phyloP scores from a whole-genome alignment of 495 filamentous ascomycete species.

The Pseudevernia furfuracea region DNA sequence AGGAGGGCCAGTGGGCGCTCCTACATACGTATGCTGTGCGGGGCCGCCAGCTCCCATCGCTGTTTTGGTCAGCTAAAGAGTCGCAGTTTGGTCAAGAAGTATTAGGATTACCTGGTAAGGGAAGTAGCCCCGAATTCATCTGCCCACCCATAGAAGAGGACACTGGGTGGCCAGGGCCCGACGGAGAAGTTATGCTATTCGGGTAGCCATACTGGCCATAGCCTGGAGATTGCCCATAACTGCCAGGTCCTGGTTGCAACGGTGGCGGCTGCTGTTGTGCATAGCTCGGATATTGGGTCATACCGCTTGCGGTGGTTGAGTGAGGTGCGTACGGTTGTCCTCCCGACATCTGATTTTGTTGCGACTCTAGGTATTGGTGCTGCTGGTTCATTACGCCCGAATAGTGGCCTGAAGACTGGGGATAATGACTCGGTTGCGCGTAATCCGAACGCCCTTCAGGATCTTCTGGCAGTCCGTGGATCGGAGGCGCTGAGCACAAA shows the following conservation, averaged over 20 bases:
- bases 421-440: conserved; percentile 17
- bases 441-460: conserved; percentile 20
- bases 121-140: conserved; percentile 52
- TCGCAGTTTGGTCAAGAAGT: neutral
- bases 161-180: conserved; percentile 57
- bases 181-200: conserved; percentile 68
- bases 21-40: conserved; percentile 26
- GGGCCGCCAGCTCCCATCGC: conserved; percentile 31
- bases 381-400: conserved; percentile 63
- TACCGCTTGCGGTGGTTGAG: conserved; percentile 66
- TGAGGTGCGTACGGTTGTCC: conserved; percentile 73
- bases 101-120: conserved; percentile 52
- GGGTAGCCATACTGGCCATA: conserved; percentile 69
- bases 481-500: conserved; percentile 24
- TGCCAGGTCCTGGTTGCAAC: conserved; percentile 66
- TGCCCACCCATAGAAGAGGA: conserved; percentile 57
- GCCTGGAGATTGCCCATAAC: conserved; percentile 56
- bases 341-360: conserved; percentile 72
- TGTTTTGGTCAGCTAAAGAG: conserved; percentile 18
- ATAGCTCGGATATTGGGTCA: conserved; percentile 62
- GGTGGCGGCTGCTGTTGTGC: conserved; percentile 67
- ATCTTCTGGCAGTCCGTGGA: conserved; percentile 22
- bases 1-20: conserved; percentile 45
- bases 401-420: conserved; percentile 13
- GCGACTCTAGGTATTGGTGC: conserved; percentile 76